phyloP scores from a whole-genome alignment of 1,284 basidiomycete genomes.

The Fomitopsis pinicola region DNA sequence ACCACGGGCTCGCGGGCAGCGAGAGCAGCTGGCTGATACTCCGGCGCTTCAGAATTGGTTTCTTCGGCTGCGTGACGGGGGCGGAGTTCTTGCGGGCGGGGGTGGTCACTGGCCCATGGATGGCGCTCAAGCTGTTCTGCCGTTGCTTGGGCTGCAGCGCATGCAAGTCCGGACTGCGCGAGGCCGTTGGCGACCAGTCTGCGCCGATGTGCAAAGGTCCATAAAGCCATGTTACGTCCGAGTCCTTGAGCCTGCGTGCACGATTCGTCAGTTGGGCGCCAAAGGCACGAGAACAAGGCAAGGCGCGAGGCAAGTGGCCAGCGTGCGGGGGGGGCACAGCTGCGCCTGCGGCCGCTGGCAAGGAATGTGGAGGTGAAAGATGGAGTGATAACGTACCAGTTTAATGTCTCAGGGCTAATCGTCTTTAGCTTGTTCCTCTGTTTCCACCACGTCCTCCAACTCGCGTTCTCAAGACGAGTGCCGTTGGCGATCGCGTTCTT shows the following conservation, averaged over 20 bases:
- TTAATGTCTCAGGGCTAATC: slow-evolving; percentile 94
- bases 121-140: slow-evolving; percentile 26
- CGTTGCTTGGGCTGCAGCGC: slow-evolving; percentile 14
- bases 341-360: not conserved
- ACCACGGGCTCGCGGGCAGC: slow-evolving; percentile 50
- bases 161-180: slow-evolving; percentile 12
- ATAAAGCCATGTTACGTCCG: slow-evolving; percentile 98
- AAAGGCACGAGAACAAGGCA: slow-evolving; percentile 4
- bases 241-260: slow-evolving; percentile 89
- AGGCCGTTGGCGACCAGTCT: slow-evolving; percentile 56
- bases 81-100: slow-evolving; percentile 1
- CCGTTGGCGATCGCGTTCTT: slow-evolving; percentile 99
- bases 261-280: not conserved
- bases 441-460: slow-evolving; percentile 99
- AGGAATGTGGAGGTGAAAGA: slow-evolving; percentile 6
- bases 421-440: slow-evolving; percentile 97
- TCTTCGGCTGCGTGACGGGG: slow-evolving; percentile 41
- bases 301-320: slow-evolving; percentile 3
- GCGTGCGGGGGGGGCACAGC: slow-evolving; percentile 4
- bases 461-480: slow-evolving; percentile 92
- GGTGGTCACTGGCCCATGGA: slow-evolving; percentile 26
- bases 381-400: slow-evolving; percentile 70
- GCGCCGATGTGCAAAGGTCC: slow-evolving; percentile 92
- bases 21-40: slow-evolving; percentile 89
- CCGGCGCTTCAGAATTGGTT: slow-evolving; percentile 96